A percentile compares a stretch with the other conserved stretches of the same genome.
Evolutionary conservation across 805 yeast species (phyloP).

Genomic region (Sugiyamaella marilandica): DNA sequence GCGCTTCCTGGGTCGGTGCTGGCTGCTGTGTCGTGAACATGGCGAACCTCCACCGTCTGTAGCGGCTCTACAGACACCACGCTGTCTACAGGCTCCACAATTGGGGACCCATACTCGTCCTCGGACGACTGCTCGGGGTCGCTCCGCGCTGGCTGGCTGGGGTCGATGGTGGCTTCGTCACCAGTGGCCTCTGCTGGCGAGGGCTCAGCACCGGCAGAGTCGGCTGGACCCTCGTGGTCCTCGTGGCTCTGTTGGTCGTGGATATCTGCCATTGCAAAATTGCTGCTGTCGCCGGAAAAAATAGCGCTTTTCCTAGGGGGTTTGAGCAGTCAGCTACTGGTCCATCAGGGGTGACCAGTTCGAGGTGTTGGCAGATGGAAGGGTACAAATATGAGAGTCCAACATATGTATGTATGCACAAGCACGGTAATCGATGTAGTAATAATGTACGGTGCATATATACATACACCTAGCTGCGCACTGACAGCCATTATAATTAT

Average conservation of each 20-base stretch:
- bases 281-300: neutral
- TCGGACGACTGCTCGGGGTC: conserved; percentile 11
- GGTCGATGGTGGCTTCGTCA: neutral
- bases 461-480: no score
- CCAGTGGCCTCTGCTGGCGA: no score
- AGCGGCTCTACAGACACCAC: conserved; percentile 5
- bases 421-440: no score
- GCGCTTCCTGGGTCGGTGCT: neutral
- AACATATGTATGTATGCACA: no score
- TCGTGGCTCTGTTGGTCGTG: neutral
- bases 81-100: conserved; percentile 8
- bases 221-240: neutral
- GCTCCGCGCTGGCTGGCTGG: neutral
- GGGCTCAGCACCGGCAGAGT: neutral
- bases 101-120: conserved; percentile 13
- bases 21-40: neutral
- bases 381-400: no score
- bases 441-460: no score
- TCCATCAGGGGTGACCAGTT: no score
- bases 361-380: no score
- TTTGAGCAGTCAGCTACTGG: no score
- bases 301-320: no score
- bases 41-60: conserved; percentile 1
- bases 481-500: no score
- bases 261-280: neutral